Evolutionary conservation across 1,284 basidiomycete genomes (phyloP).

Genomic region (Tranzscheliella williamsii): DNA sequence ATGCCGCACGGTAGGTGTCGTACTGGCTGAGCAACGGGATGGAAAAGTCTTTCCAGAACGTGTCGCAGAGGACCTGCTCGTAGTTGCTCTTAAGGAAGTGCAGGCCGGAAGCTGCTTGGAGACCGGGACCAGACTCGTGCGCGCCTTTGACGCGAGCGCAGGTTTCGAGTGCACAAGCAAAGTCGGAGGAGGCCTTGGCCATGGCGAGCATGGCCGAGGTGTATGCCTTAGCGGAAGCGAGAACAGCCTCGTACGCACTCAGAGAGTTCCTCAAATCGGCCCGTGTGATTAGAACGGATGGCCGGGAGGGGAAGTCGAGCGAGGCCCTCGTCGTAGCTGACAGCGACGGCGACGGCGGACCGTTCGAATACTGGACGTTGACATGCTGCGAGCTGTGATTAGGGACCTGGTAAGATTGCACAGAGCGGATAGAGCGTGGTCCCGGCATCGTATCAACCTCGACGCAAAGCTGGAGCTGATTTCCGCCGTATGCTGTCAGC

Average conservation of each 20-base stretch:
- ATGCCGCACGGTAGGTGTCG: conserved; percentile 75
- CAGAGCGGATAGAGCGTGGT: conserved; percentile 23
- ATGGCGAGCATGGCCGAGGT: conserved; percentile 79
- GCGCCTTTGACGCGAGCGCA: conserved; percentile 58
- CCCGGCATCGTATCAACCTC: conserved; percentile 31
- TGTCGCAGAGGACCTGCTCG: conserved; percentile 85
- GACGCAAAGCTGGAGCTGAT: too few relatives aligned
- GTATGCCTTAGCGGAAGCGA: conserved; percentile 78
- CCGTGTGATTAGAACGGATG: conserved; percentile 79
- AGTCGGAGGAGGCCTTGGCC: conserved; percentile 80
- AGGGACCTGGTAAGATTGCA: conserved; percentile 15
- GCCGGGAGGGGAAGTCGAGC: conserved; percentile 68
- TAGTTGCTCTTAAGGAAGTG: conserved; percentile 91
- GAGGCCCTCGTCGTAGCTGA: conserved; percentile 64
- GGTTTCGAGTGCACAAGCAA: conserved; percentile 70
- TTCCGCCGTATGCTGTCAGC: too few relatives aligned
- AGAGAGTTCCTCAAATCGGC: conserved; percentile 76
- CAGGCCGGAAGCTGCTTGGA: conserved; percentile 67
- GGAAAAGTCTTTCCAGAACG: conserved; percentile 85
- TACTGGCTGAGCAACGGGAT: conserved; percentile 81
- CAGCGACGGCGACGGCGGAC: conserved; percentile 37
- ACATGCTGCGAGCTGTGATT: background rate
- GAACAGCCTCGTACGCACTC: conserved; percentile 80
- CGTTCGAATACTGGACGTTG: conserved; percentile 4
- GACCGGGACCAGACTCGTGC: conserved; percentile 41